Base-by-base conservation (phyloP, 192 early-diverging fungal species). In the Linderina pennispora region DNA sequence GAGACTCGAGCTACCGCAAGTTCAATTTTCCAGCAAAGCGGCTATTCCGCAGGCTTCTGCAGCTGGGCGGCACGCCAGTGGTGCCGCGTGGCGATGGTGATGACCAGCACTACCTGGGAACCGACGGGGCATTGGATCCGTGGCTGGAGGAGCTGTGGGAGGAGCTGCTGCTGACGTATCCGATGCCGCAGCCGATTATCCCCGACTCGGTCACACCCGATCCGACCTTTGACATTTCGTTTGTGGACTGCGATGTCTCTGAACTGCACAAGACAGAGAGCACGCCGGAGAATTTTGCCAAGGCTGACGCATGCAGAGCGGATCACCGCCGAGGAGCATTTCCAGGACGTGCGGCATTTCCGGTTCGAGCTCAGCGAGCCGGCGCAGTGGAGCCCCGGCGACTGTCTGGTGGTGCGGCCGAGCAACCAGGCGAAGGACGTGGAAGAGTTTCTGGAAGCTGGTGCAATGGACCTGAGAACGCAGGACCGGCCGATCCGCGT, bases 21-120 rank as follows among this genome's bases (percentile, higher is more conserved):
- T 99, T 89, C 77, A 97, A 97, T 58, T 93, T 80, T 66, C 86
- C 94, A 3, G 86, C 90, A 1, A 96, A 96, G 57, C 92, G 96
- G 49, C 76, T 99, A 38, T 76, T 83, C 65, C 85, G 88, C 28
- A 75, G 96, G 25, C 64, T 97, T 42, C 46, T 76, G 40, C 88
- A 97, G 45, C 74, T 99, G 19, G 96, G 96, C 16, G 96, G 87
- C 2, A 43, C 40, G 25, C 62, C 84, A 11, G 38, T 99, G 8
- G 49, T 83, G 21, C 45, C 53, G 13, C 72, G 87, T 18, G 93
- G 91, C 0, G 89, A 94, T 48, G 92, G 89, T 21, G 96, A 99
- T 53, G 96, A 97, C 69, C 92, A 96, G 63, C 92, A 99, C 55
- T 90, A 91, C 40, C 64, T 94, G 50, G 96, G 96, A 6, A 31